Evolutionary conservation across 2,329 filamentous ascomycete genomes (phyloP), one percentile per base, ranked within the genome.

Genomic region (Ophiosphaerella narmari): DNA sequence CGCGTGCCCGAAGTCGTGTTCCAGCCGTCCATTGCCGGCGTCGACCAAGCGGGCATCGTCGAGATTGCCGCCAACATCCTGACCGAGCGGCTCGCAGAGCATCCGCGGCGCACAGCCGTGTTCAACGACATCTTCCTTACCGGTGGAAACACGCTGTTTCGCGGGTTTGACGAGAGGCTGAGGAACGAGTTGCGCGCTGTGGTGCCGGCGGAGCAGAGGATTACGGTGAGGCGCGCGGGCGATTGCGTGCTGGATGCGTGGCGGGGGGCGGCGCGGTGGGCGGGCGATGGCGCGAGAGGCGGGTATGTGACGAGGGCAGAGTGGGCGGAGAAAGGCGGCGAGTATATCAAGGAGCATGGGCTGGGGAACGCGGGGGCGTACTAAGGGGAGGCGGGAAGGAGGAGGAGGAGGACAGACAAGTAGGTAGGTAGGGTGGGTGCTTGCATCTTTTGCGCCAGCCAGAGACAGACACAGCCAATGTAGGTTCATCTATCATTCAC

Each of bases 1-100:
- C 88, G 92, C 43, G 91, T 96, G 2, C 92, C 92, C 3, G 93
- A 97, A 76, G 88, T 97, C 7, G 83, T 96, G 14, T 97, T 97
- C 78, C 90, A 95, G 68, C 93, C 92, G 0, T 87, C 88, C 13
- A 96, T 97, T 67, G 92, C 92, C 0, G 92, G 92, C 6, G 78
- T 97, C 39, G 92, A 97, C 72, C 94, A 99, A 76, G 91, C 93
- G 1, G 94, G 94, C 24, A 84, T 99, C 43, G 82, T 96, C 14
- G 94, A 99, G 73, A 95, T 97, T 50, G 89, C 90, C 0, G 88
- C 91, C 13, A 91, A 95, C 65, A 94, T 99, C 55, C 80, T 97
- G 21, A 91, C 84, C 39, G 90, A 96, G 74, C 87, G 94, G 3
- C 84, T 97, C 11, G 77, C 77, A 1, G 75, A 77, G 24, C 69